Evolutionary conservation across 1,284 basidiomycete species (phyloP), one percentile per base, ranked within the genome.

Genomic region (Rugosomyces carneus): DNA sequence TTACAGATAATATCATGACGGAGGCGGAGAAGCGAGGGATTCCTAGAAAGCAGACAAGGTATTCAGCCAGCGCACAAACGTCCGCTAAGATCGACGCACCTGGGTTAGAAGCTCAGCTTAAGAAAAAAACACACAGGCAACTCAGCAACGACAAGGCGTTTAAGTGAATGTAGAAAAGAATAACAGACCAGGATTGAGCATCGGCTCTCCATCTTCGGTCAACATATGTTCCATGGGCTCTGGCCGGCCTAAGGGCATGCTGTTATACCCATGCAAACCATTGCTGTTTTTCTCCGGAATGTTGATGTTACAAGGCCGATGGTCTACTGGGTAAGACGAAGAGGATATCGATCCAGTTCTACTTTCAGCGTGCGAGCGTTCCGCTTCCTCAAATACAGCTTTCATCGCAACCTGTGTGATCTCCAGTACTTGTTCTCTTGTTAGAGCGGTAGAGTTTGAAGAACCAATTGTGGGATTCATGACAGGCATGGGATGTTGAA

Each of bases 41-140:
- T 81, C 78, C 76, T 81, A 57, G 27, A 42, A 42, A 50, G 32
- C 27, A 45, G 26, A 31, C 37, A 40, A 20, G 42, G 44, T 36
- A n/a, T 18, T 36, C 16, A 20, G 35, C n/a, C n/a, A n/a, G n/a
- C n/a, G n/a, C n/a, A n/a, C n/a, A n/a, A n/a, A n/a, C n/a, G n/a
- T n/a, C n/a, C n/a, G n/a, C n/a, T n/a, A n/a, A n/a, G n/a, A n/a
- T 35, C 13, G 13, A 18, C 32, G 35, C 45, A 77, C 78, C 74
- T 81, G 79, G 24, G 80, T 80, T 57, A 82, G 64, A 39, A 82
- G 65, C 53, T 82, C 80, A 48, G 76, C 80, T 82, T 44, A 4
- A 32, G 45, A 32, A 40, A 57, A 23, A 23, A 23, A 23, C 21
- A 23, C 23, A 37, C 2, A 20, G n/a, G 27, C n/a, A 31, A 21